Evolutionary conservation across 2,329 filamentous ascomycete species (phyloP).

Genomic region (Arthrinium phaeospermum): DNA sequence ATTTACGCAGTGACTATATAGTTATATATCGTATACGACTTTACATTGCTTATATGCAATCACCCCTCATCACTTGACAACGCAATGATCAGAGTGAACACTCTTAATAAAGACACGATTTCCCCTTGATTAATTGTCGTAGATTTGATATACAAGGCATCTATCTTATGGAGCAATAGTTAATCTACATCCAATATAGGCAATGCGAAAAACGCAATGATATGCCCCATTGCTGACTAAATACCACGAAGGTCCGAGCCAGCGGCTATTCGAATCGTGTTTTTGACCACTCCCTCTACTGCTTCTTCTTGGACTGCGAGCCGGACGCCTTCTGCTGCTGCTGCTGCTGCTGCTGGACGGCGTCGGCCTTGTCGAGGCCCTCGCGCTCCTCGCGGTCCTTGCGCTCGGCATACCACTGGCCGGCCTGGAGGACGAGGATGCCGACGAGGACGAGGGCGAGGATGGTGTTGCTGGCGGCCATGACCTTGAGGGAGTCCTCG

Average conservation of each 20-base stretch:
- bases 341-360: slow-evolving; percentile 30
- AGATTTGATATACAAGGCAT: neutral
- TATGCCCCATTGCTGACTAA: neutral
- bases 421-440: slow-evolving; percentile 89
- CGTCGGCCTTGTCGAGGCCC: slow-evolving; percentile 60
- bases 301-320: slow-evolving; percentile 38
- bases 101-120: neutral
- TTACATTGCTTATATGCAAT: neutral
- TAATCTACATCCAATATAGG: slow-evolving; percentile 12
- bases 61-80: neutral
- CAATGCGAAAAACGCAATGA: neutral
- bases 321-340: slow-evolving; percentile 21
- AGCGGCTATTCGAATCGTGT: neutral
- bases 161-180: neutral
- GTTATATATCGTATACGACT: neutral
- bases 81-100: neutral
- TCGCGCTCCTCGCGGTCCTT: slow-evolving; percentile 84
- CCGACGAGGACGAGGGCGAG: slow-evolving; percentile 90
- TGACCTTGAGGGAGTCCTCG: slow-evolving; percentile 88
- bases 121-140: neutral
- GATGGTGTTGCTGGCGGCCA: slow-evolving; percentile 95
- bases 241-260: neutral
- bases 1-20: neutral
- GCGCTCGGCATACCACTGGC: slow-evolving; percentile 97
- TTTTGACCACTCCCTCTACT: slow-evolving; percentile 16